Evolutionary conservation across 306 rosid species (phyloP), one percentile per base, ranked within the genome.

Genomic region (Gastrolobium bilobum): DNA sequence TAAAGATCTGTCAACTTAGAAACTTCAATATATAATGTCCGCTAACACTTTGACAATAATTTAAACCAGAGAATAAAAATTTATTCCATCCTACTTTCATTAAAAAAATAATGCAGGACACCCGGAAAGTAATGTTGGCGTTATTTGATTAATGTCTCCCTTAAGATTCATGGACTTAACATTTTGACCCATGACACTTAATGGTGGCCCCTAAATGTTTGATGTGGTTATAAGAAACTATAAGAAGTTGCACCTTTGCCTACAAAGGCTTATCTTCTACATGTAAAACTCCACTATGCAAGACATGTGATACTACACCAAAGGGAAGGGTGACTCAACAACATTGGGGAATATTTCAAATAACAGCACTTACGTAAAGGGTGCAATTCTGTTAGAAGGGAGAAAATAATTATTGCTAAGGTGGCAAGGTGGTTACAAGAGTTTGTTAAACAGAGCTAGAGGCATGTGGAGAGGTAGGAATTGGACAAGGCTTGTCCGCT

Each of bases 41-140:
- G 48, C 66, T 53, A 73, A 54, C 43, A 62, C 56, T 58, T 63
- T 30, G 71, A 62, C 43, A 64, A 64, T 53, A 30, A 79, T 53
- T 34, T 72, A 63, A 33, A 59, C 29, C 38, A 61, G 54, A 37
- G 50, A 52, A 26, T 35, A 72, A 11, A n/a, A 60, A 50, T 14
- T 79, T 11, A 5, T 53, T 34, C 48, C 73, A 26, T 10, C 65
- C 60, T 10, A 46, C 13, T 48, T 75, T 52, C 29, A 47, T 50
- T 0, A 10, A 26, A 75, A 75, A 68, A 38, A 40, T 31, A n/a
- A 67, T 30, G 14, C 2, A 59, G 44, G 37, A 15, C 62, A 10
- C 63, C 31, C 15, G 38, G 44, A 54, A 47, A 80, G 40, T 51
- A 73, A 48, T 75, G 63, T 50, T 46, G 10, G 2, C 56, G 35